Percentiles rank a stretch among this genome's conserved stretches.
Conservation (phyloP, 768 basidiomycete genomes). For the Macrolepiota dolichaula region DNA sequence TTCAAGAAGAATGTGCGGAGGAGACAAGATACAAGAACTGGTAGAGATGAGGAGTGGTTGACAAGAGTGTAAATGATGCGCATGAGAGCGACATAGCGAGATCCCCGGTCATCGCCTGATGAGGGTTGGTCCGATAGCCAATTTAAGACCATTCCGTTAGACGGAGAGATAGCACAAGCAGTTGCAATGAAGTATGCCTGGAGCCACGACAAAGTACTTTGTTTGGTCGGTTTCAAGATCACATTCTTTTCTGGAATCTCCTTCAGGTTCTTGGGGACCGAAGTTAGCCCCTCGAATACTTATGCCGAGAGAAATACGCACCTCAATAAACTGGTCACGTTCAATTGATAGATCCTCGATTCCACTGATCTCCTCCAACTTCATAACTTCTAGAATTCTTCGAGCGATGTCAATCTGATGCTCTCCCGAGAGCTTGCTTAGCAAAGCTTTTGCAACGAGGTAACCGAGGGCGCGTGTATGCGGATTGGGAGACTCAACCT, state of each 20-base stretch:
- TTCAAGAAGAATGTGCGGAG: slow-evolving; percentile 64
- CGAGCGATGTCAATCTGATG: slow-evolving; percentile 55
- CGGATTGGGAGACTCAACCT: slow-evolving; percentile 44
- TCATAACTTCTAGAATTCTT: slow-evolving; percentile 43
- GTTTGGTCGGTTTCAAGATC: slow-evolving; percentile 58
- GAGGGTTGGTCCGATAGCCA: slow-evolving; percentile 44
- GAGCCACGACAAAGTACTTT: slow-evolving; percentile 49
- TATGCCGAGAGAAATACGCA: slow-evolving; percentile 16
- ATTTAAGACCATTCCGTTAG: slow-evolving; percentile 35
- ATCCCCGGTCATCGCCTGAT: slow-evolving; percentile 20
- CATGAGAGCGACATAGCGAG: slow-evolving; percentile 57
- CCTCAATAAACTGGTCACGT: slow-evolving; percentile 28
- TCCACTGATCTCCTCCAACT: slow-evolving; percentile 39
- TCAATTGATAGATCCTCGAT: slow-evolving; percentile 35
- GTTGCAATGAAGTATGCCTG: slow-evolving; percentile 55
- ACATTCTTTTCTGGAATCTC: slow-evolving; percentile 42
- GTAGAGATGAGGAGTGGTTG: slow-evolving; percentile 48
- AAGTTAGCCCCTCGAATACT: background rate
- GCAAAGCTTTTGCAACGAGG: slow-evolving; percentile 59
- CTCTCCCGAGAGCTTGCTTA: slow-evolving; percentile 53
- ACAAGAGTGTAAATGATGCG: slow-evolving; percentile 64
- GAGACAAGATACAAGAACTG: slow-evolving; percentile 51
- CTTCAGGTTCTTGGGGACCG: slow-evolving; percentile 38
- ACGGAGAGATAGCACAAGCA: slow-evolving; percentile 48
- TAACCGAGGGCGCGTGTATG: slow-evolving; percentile 57